phyloP scores from a whole-genome alignment of 2,329 filamentous ascomycete species.

The Orbilia oligospora region DNA sequence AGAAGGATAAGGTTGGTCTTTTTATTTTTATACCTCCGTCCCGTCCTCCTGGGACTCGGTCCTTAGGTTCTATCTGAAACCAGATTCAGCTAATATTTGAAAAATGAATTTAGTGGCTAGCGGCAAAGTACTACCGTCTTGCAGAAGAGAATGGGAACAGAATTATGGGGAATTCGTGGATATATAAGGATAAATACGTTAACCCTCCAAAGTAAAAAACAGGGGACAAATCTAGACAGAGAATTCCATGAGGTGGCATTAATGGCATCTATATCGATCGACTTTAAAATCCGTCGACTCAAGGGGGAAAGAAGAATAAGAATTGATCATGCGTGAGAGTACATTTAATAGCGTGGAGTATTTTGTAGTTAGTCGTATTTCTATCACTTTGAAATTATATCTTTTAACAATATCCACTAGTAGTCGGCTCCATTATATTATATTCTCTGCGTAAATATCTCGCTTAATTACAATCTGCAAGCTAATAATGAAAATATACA shows the following conservation, averaged over 20 bases:
- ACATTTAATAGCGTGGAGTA: slow-evolving; percentile 6
- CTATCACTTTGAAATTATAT: slow-evolving; percentile 4
- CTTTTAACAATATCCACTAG: background rate
- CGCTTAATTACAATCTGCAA: slow-evolving; percentile 21
- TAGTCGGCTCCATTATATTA: too few species aligned
- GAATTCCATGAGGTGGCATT: too few species aligned
- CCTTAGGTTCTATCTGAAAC: too few species aligned
- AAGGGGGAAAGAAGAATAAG: slow-evolving; percentile 62
- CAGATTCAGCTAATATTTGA: background rate
- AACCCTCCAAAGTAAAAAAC: slow-evolving; percentile 68
- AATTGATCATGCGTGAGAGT: slow-evolving; percentile 13
- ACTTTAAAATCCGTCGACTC: too few species aligned
- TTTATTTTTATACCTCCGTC: too few species aligned
- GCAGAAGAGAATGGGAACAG: slow-evolving; percentile 91
- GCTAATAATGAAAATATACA: slow-evolving; percentile 11
- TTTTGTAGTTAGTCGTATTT: background rate
- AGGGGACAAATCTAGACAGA: background rate
- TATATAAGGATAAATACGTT: slow-evolving; percentile 97
- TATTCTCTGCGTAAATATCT: background rate
- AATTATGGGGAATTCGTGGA: slow-evolving; percentile 95
- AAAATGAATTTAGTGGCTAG: slow-evolving; percentile 64
- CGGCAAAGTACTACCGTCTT: slow-evolving; percentile 91
- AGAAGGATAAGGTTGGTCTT: slow-evolving; percentile 90
- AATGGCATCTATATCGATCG: background rate
- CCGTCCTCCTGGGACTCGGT: too few species aligned